Evolutionary conservation across 2,329 filamentous ascomycete species (phyloP), one percentile per base, ranked within the genome.

Genomic region (Bretziella fagacearum): DNA sequence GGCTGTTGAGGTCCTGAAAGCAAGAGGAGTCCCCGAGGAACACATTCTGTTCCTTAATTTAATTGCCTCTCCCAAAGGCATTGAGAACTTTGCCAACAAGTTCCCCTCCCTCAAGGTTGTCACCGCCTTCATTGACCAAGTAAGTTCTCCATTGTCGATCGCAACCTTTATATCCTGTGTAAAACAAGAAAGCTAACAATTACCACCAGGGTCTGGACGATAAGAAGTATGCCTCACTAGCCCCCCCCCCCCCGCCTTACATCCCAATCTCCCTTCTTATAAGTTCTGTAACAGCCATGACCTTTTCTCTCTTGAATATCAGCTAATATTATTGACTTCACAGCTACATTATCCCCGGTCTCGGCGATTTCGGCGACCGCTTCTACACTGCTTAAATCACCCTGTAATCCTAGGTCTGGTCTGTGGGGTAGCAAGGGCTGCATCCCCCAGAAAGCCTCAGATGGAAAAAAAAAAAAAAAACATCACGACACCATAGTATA

Each of bases 151-250:
- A 29, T 17, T 15, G 17, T 25, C 6, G 13, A n/a, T 30, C 11
- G 13, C 20, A 4, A n/a, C n/a, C n/a, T n/a, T n/a, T n/a, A n/a
- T 20, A 41, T 23, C n/a, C 27, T 26, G 6, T 43, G 4, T 27
- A 8, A 13, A 47, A 27, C 22, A n/a, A 15, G 6, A 18, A 11
- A 33, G 23, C 39, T 42, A 42, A 42, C 39, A 22, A 11, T 3
- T 17, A 22, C 40, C n/a, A 53, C 6, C 50, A 77, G 67, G 89
- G 91, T n/a, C 68, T 98, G 53, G 83, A 98, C 61, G 87, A 93
- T 60, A 95, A 94, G 70, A 96, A 94, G 87, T 96, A 71, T 59
- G 77, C n/a, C n/a, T n/a, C n/a, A n/a, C n/a, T n/a, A n/a, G n/a
- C n/a, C n/a, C n/a, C n/a, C n/a, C n/a, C n/a, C n/a, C n/a, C n/a